phyloP scores from a whole-genome alignment of 2,329 filamentous ascomycete species.

The Dothideomycetes sp. region DNA sequence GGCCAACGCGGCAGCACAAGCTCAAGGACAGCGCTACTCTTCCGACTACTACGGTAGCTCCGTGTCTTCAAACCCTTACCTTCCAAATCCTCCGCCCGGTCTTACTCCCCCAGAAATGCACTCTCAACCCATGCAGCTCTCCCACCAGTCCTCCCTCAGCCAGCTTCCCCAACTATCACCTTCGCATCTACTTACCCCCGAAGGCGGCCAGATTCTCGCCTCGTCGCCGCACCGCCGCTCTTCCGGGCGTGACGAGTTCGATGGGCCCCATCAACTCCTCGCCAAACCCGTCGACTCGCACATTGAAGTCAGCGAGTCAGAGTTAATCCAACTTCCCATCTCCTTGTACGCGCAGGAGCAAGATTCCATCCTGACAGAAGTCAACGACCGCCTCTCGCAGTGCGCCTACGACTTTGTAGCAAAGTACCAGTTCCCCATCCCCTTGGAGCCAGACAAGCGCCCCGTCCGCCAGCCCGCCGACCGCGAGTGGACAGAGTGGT shows the following conservation, averaged over 20 bases:
- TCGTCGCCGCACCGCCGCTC: constrained; percentile 49
- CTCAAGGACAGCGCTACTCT: too few relatives aligned
- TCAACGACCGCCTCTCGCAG: constrained; percentile 75
- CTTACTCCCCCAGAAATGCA: constrained; percentile 4
- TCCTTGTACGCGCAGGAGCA: constrained; percentile 77
- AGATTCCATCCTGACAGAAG: constrained; percentile 65
- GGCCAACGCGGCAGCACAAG: constrained; percentile 3
- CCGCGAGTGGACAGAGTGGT: constrained; percentile 87
- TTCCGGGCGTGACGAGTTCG: constrained; percentile 80
- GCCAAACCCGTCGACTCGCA: constrained; percentile 60
- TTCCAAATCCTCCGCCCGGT: constrained; percentile 7
- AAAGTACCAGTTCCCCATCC: constrained; percentile 84
- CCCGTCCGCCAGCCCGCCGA: constrained; percentile 64
- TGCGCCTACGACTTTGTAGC: constrained; percentile 86
- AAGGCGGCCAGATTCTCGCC: constrained; percentile 5
- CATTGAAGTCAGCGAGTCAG: constrained; percentile 65
- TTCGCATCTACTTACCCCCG: background rate
- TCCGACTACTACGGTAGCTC: constrained; percentile 5
- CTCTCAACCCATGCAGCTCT: constrained; percentile 2
- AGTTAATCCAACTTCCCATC: constrained; percentile 71
- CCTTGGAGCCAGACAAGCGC: constrained; percentile 70
- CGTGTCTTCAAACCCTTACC: constrained; percentile 6
- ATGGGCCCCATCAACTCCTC: constrained; percentile 74
- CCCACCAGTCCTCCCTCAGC: background rate
- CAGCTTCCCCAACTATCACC: constrained; percentile 1